These are phyloP conservation scores for Cytauxzoon felis DNA, from an alignment of 169 alveolate genomes.

Conservation along the genomic window DNA sequence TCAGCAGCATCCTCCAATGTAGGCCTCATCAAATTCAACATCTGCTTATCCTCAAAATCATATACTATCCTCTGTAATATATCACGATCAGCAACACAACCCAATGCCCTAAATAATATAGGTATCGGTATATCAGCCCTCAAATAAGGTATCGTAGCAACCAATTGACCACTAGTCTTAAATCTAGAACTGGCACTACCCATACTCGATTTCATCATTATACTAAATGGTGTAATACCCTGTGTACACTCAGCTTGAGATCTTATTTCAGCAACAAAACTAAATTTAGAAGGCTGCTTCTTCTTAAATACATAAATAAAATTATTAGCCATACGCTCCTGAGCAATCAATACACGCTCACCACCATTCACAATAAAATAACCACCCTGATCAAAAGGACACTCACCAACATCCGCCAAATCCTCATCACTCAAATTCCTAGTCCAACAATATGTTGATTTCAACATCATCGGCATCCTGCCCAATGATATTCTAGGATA, in stretches of 20 bases:
- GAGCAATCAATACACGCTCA: conserved; percentile 98
- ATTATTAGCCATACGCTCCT: conserved; percentile 99
- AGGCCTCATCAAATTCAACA: conserved; percentile 94
- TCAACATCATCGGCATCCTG: conserved; percentile 95
- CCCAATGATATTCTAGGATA: conserved; percentile 89
- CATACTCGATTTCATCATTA: conserved; percentile 77
- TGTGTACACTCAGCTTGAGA: conserved; percentile 90
- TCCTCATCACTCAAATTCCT: conserved; percentile 82
- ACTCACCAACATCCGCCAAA: conserved; percentile 92
- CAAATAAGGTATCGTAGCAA: conserved; percentile 93
- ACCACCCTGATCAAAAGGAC: conserved; percentile 97
- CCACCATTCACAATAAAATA: conserved; percentile 98
- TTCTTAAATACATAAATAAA: conserved; percentile 96
- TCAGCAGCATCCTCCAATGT: conserved; percentile 91
- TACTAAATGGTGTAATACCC: conserved; percentile 91
- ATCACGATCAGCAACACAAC: conserved; percentile 87
- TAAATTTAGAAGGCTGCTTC: conserved; percentile 93
- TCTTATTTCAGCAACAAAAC: conserved; percentile 97
- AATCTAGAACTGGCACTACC: conserved; percentile 71
- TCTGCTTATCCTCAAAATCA: conserved; percentile 93
- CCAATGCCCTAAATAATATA: conserved; percentile 96
- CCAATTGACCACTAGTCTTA: conserved; percentile 87
- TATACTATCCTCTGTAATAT: conserved; percentile 85
- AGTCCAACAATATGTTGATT: conserved; percentile 93
- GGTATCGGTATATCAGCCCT: conserved; percentile 95